Evolutionary conservation across 2,329 filamentous ascomycete genomes (phyloP).

Genomic region (Fusarium buxicola): DNA sequence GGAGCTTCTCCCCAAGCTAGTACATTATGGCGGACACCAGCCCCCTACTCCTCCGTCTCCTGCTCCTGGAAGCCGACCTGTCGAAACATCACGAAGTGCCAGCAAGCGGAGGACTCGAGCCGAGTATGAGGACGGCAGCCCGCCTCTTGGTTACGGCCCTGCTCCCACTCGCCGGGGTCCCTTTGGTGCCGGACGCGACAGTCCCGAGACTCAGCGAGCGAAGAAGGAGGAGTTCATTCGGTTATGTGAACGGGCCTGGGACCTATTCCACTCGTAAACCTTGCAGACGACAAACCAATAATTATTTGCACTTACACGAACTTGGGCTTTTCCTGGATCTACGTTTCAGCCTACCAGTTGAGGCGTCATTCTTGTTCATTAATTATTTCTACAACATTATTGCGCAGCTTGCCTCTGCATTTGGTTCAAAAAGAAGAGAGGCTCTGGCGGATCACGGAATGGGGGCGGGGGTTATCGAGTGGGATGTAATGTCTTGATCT

Average conservation of each 20-base stretch:
- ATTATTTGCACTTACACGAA: slow-evolving; percentile 37
- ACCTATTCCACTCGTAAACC: slow-evolving; percentile 89
- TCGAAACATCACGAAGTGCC: slow-evolving; percentile 67
- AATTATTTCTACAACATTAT: slow-evolving; percentile 42
- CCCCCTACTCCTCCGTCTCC: slow-evolving; percentile 92
- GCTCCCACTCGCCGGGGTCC: slow-evolving; percentile 71
- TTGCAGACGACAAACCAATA: slow-evolving; percentile 21
- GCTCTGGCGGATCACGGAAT: slow-evolving; percentile 30
- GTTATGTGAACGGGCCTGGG: slow-evolving; percentile 92
- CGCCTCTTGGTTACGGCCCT: slow-evolving; percentile 82
- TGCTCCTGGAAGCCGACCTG: slow-evolving; percentile 62
- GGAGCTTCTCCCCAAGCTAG: slow-evolving; percentile 90
- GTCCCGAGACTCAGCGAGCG: slow-evolving; percentile 81
- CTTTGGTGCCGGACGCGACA: slow-evolving; percentile 85
- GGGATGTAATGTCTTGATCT: slow-evolving; percentile 45
- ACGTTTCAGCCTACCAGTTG: slow-evolving; percentile 16
- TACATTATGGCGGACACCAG: slow-evolving; percentile 95
- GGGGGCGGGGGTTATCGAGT: slow-evolving; percentile 27
- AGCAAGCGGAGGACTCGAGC: slow-evolving; percentile 82
- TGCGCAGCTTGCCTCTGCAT: slow-evolving; percentile 33
- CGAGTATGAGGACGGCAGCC: slow-evolving; percentile 95
- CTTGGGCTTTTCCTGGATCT: slow-evolving; percentile 16
- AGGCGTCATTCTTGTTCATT: slow-evolving; percentile 42
- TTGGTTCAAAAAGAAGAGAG: slow-evolving; percentile 39
- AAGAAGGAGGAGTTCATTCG: slow-evolving; percentile 95